phyloP scores from a whole-genome alignment of 2,329 filamentous ascomycete genomes.

The Coleophoma cylindrospora region DNA sequence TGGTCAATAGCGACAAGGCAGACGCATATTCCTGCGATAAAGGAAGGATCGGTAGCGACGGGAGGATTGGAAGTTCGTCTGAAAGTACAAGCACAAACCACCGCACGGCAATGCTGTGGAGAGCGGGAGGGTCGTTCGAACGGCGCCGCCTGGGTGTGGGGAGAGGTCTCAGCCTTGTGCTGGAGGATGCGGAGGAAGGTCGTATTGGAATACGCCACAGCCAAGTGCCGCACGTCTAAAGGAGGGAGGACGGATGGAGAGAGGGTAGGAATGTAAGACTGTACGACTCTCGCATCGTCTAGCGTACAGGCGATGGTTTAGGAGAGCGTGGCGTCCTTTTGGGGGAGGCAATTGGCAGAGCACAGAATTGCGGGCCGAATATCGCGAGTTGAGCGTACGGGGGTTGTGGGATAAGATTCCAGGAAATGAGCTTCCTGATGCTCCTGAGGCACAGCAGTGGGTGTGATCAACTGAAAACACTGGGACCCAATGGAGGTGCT shows the following conservation, averaged over 20 bases:
- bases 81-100: neutral
- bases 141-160: neutral
- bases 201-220: neutral
- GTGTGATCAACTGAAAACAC: too few species aligned
- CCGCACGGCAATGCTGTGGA: neutral
- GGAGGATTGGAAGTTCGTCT: neutral
- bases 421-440: too few species aligned
- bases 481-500: too few species aligned
- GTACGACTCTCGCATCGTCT: neutral
- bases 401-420: too few species aligned
- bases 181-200: neutral
- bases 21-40: slow-evolving; percentile 4
- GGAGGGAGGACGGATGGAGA: neutral
- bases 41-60: neutral
- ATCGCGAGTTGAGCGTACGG: too few species aligned
- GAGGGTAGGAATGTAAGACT: neutral
- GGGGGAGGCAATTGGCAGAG: neutral
- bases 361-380: neutral
- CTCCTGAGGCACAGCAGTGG: too few species aligned
- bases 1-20: slow-evolving; percentile 7
- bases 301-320: neutral
- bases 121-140: neutral
- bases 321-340: neutral
- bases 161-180: neutral
- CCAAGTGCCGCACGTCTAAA: neutral